These are phyloP conservation scores for Didymella arachidicola DNA, from an alignment of 2,329 filamentous ascomycete genomes.

Conservation along the genomic window DNA sequence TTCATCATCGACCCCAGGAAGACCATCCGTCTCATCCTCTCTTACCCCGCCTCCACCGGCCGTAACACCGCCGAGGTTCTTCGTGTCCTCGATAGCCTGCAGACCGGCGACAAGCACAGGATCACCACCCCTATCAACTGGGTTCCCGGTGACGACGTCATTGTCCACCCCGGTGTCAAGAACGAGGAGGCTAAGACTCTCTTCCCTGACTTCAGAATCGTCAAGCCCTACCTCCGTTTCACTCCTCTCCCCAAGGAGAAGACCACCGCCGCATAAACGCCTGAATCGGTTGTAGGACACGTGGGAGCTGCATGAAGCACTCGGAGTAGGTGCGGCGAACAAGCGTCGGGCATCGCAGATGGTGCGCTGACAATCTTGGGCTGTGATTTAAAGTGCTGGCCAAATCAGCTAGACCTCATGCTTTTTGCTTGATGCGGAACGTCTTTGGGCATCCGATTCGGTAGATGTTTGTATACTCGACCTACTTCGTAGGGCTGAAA, in stretches of 20 bases:
- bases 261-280: constrained; percentile 56
- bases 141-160: constrained; percentile 66
- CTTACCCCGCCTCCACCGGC: constrained; percentile 69
- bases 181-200: constrained; percentile 66
- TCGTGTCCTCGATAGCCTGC: constrained; percentile 60
- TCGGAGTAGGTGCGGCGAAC: constrained; percentile 4
- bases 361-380: constrained; percentile 13
- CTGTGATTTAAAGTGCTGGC: neutral
- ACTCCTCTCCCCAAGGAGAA: constrained; percentile 67
- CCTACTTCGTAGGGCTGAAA: constrained; percentile 19
- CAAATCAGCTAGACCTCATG: constrained; percentile 13
- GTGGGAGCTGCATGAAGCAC: constrained; percentile 7
- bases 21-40: constrained; percentile 68
- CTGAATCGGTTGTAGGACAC: constrained; percentile 1
- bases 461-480: constrained; percentile 12
- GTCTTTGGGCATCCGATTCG: constrained; percentile 6
- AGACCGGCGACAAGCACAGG: constrained; percentile 66
- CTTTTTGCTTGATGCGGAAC: constrained; percentile 11
- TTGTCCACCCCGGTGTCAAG: constrained; percentile 66
- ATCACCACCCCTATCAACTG: constrained; percentile 70
- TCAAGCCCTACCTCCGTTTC: constrained; percentile 69
- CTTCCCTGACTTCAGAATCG: constrained; percentile 67
- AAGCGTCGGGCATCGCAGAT: constrained; percentile 17
- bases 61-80: constrained; percentile 63
- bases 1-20: constrained; percentile 72